These are phyloP conservation scores for Fremontodendron californicum DNA, from an alignment of 345 rosid genomes.

Conservation along the genomic window DNA sequence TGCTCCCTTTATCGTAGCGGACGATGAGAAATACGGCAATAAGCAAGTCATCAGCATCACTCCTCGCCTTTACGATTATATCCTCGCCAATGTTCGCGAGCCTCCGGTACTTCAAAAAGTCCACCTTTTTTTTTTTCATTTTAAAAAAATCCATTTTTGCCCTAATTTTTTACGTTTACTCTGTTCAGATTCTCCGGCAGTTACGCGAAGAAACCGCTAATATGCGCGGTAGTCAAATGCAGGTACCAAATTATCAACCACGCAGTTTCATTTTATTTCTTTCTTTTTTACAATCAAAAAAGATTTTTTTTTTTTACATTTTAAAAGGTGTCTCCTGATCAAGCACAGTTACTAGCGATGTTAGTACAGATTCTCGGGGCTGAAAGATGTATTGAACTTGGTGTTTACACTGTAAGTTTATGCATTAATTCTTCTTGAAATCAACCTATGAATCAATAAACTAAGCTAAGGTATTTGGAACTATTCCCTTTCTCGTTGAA, in stretches of 20 bases:
- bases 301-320: neutral
- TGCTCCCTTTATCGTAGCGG: slow-evolving; percentile 44
- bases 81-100: slow-evolving; percentile 82
- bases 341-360: slow-evolving; percentile 88
- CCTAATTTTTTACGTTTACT: neutral
- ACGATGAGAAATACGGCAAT: slow-evolving; percentile 65
- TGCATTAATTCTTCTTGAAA: neutral
- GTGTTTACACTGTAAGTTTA: slow-evolving; percentile 72
- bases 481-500: neutral
- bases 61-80: slow-evolving; percentile 70
- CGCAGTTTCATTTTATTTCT: neutral
- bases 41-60: slow-evolving; percentile 76
- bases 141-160: neutral
- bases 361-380: slow-evolving; percentile 83
- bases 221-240: slow-evolving; percentile 88
- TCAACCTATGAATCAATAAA: neutral
- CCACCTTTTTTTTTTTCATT: neutral
- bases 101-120: slow-evolving; percentile 40
- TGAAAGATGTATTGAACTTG: slow-evolving; percentile 78
- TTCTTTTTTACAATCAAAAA: neutral
- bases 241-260: slow-evolving; percentile 32
- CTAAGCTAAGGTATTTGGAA: neutral
- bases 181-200: slow-evolving; percentile 58
- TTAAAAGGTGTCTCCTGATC: slow-evolving; percentile 85
- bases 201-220: slow-evolving; percentile 86